These are phyloP conservation scores for Cryptococcus floricola DNA, from an alignment of 1,284 basidiomycete species.

Conservation along the genomic window DNA sequence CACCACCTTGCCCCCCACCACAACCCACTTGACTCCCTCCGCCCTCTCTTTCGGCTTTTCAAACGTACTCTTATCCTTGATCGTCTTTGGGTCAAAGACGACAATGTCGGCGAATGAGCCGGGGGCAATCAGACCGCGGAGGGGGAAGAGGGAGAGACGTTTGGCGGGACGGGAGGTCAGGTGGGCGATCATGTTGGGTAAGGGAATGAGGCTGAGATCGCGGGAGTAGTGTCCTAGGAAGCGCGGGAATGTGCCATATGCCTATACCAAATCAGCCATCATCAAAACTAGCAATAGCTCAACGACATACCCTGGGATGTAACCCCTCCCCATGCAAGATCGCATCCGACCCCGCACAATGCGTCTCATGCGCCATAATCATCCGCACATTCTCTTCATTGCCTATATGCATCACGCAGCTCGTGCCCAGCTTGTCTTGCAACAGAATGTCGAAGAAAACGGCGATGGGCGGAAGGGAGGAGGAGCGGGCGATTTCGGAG, in stretches of 20 bases:
- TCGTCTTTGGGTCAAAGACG: constrained; percentile 37
- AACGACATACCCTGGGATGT: constrained; percentile 29
- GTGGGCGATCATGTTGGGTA: constrained; percentile 42
- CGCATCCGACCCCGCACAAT: constrained; percentile 41
- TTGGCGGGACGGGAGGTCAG: constrained; percentile 45
- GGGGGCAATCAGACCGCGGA: constrained; percentile 31
- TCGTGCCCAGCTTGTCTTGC: constrained; percentile 40
- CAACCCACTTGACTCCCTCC: constrained; percentile 35
- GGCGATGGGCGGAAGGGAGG: constrained; percentile 19
- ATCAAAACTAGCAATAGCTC: background rate
- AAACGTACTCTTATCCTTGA: constrained; percentile 36
- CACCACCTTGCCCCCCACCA: constrained; percentile 42
- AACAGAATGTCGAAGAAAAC: constrained; percentile 39
- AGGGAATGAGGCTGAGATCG: constrained; percentile 21
- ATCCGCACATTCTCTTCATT: constrained; percentile 45
- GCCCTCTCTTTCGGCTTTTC: constrained; percentile 27
- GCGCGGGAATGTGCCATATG: constrained; percentile 43
- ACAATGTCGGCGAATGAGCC: constrained; percentile 44
- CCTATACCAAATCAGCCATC: constrained; percentile 11
- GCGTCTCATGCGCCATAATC: constrained; percentile 41
- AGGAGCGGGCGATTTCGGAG: constrained; percentile 19
- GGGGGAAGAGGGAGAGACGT: constrained; percentile 37
- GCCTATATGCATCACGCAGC: constrained; percentile 44
- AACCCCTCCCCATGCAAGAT: constrained; percentile 36
- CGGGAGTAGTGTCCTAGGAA: constrained; percentile 41